A percentile compares a stretch with the other conserved stretches of the same genome.
Evolutionary conservation across 78 protist genomes (phyloP).

Genomic region (Dictyostelium capitatum): DNA sequence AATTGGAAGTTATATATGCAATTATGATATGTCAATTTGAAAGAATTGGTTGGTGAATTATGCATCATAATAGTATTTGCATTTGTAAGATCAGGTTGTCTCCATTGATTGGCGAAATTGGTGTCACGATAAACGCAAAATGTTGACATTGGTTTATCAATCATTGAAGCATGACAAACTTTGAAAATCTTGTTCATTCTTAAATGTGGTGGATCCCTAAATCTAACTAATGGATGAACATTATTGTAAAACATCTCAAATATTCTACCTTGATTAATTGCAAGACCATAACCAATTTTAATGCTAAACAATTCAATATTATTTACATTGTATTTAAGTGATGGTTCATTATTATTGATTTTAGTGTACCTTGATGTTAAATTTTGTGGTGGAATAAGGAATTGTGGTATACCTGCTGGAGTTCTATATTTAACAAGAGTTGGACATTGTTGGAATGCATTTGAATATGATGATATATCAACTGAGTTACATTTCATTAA

Average conservation of each 20-base stretch:
- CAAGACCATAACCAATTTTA: background rate
- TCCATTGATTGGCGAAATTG: background rate
- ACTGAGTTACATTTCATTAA: background rate
- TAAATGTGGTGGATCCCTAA: constrained; percentile 20
- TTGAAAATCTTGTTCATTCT: background rate
- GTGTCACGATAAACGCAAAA: background rate
- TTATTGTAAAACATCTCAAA: background rate
- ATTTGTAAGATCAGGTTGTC: background rate
- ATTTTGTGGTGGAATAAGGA: background rate
- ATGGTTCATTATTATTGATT: background rate
- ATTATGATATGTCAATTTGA: background rate
- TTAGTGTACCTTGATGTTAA: background rate
- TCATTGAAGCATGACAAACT: background rate
- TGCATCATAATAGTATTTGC: background rate
- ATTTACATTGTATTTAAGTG: background rate
- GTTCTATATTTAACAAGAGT: background rate
- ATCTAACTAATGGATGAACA: constrained; percentile 38
- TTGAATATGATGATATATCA: background rate
- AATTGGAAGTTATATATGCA: background rate
- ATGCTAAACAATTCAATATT: background rate
- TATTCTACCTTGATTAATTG: background rate
- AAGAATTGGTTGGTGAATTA: background rate
- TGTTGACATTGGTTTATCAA: constrained; percentile 6
- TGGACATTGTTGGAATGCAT: background rate
- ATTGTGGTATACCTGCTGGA: constrained; percentile 23